These are phyloP conservation scores for Eragrostis curvula DNA, from an alignment of 176 grass and related monocot genomes.

Conservation along the genomic window DNA sequence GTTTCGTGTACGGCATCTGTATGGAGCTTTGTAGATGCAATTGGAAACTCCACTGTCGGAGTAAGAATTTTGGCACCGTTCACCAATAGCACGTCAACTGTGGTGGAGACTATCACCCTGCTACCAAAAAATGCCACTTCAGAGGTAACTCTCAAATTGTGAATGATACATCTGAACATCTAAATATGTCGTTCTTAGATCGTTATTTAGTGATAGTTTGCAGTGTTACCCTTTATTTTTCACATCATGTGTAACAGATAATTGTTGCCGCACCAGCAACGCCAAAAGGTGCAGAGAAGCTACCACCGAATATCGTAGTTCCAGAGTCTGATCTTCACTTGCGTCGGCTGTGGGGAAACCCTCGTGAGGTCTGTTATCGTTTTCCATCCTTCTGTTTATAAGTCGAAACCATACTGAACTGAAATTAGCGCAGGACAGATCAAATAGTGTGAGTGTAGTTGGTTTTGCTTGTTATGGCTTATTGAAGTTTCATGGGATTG, in stretches of 20 bases:
- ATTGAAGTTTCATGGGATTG: background rate
- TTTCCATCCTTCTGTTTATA: background rate
- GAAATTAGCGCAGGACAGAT: background rate
- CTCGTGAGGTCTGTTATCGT: slow-evolving; percentile 14
- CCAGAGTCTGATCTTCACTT: slow-evolving; percentile 55
- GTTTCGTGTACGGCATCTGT: too few species aligned
- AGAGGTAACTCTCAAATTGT: slow-evolving; percentile 18
- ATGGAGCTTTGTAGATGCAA: background rate
- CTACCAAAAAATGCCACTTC: slow-evolving; percentile 27
- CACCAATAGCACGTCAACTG: slow-evolving; percentile 1
- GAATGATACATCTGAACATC: background rate
- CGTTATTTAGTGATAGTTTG: background rate
- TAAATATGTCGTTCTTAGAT: background rate
- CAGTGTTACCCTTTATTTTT: too few species aligned
- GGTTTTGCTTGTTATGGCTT: background rate
- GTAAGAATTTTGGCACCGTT: background rate
- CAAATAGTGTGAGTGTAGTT: background rate
- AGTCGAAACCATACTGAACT: background rate
- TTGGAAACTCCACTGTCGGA: slow-evolving; percentile 4
- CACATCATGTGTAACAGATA: background rate
- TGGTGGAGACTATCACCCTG: background rate
- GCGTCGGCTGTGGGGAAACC: slow-evolving; percentile 60
- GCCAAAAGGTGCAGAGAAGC: slow-evolving; percentile 42
- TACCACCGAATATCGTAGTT: slow-evolving; percentile 49
- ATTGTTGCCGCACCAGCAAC: background rate